Base-by-base conservation (phyloP, 1,284 basidiomycete species). In the Xerocomus amazonicus region DNA sequence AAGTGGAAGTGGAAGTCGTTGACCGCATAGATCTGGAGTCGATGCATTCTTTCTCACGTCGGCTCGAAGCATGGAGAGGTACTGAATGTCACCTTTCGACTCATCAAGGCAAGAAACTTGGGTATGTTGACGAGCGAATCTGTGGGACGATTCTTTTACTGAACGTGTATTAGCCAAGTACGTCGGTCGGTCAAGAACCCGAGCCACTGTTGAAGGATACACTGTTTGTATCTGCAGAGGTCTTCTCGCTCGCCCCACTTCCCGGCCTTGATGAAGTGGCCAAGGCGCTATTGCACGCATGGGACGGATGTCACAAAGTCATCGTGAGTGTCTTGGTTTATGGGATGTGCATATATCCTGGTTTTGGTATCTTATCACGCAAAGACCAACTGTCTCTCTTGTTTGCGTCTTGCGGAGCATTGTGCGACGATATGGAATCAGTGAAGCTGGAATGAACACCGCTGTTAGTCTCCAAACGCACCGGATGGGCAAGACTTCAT, bases 301-400 rank as follows among this genome's bases (percentile, higher is more conserved):
- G 84, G 84, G 77, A 83, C 47, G 70, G 80, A 0, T 67, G 82
- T 19, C 72, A 81, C 43, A 55, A 68, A 31, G 80, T 87, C 23
- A 82, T 87, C 53, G 84, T 87, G 54, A 59, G 81, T 71, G 19
- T 12, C 14, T 9, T 23, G 19, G 19, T 23, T 5, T 4, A 29
- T 27, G 43, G 38, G 23, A 27, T 10, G 9, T 45, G 13, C 34
- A 31, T 39, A 52, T 27, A 27, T 43, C 27, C 31, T 14, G 33
- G 23, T 40, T 70, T 53, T 23, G 3, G 19, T 23, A 23, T 23
- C 19, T 23, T 23, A 23, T 23, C 19, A 23, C 19, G 19, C 0
- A 17, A 50, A 86, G 84, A 76, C 77, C 54, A 85, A 87, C 53
- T 70, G 75, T 10, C 57, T 76, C 2, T 71, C 73, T 4, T 79